These are phyloP conservation scores for Ascochyta viciae-villosae DNA, from an alignment of 2,329 filamentous ascomycete genomes.

Conservation along the genomic window DNA sequence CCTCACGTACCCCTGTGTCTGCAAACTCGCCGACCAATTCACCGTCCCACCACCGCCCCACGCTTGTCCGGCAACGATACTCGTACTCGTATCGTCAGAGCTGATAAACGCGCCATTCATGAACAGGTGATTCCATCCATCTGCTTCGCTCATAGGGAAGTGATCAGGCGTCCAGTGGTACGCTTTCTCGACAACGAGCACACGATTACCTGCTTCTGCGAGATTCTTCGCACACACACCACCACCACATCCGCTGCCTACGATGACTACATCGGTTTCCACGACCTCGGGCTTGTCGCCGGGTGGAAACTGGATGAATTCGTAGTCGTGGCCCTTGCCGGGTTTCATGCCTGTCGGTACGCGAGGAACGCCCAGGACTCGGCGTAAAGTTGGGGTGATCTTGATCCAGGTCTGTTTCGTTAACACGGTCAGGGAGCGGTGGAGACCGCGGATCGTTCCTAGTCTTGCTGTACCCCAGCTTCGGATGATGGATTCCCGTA, in stretches of 20 bases:
- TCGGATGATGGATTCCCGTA: constrained; percentile 68
- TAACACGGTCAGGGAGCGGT: constrained; percentile 63
- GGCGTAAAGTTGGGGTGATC: constrained; percentile 62
- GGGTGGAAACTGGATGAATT: constrained; percentile 68
- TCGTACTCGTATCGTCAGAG: constrained; percentile 60
- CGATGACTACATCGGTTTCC: constrained; percentile 81
- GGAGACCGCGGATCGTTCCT: constrained; percentile 61
- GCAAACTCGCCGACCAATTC: constrained; percentile 77
- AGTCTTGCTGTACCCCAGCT: constrained; percentile 68
- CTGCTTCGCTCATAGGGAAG: constrained; percentile 74
- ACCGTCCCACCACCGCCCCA: constrained; percentile 89
- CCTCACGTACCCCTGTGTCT: constrained; percentile 78
- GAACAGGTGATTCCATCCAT: constrained; percentile 69
- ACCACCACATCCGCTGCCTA: constrained; percentile 88
- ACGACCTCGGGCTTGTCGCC: constrained; percentile 64
- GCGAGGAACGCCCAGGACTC: constrained; percentile 65
- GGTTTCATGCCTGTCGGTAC: constrained; percentile 62
- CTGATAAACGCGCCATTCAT: constrained; percentile 69
- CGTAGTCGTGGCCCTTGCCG: constrained; percentile 62
- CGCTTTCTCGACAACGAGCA: constrained; percentile 83
- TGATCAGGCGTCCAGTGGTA: constrained; percentile 76
- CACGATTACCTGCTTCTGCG: constrained; percentile 75
- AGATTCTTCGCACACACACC: constrained; percentile 82
- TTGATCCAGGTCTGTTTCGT: constrained; percentile 64
- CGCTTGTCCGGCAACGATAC: constrained; percentile 70